These are phyloP conservation scores for Populus hybrid DNA, from an alignment of 441 rosid species.

Conservation along the genomic window DNA sequence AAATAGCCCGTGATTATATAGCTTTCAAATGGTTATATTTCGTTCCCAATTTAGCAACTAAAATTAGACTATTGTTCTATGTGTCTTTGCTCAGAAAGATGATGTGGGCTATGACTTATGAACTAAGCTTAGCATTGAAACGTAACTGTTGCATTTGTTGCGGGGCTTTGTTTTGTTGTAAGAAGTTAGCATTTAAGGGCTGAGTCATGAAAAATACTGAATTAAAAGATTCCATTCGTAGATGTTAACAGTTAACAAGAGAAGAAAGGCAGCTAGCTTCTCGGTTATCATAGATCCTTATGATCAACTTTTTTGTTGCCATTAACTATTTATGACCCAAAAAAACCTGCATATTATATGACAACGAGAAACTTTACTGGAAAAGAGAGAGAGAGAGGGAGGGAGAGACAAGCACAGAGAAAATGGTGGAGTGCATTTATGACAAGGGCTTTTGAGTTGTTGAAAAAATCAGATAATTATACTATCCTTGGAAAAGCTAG, in stretches of 20 bases:
- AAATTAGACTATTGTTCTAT: background rate
- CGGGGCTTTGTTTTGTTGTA: background rate
- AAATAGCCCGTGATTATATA: background rate
- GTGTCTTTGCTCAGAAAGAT: background rate
- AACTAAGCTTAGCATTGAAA: background rate
- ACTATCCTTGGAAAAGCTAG: conserved; percentile 10
- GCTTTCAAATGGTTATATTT: background rate
- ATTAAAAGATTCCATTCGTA: background rate
- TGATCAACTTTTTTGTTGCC: background rate
- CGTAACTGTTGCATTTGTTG: background rate
- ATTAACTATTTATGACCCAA: background rate
- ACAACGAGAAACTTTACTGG: background rate
- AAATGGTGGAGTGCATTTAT: background rate
- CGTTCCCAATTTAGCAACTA: background rate
- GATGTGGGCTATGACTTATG: background rate
- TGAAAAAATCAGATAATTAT: conserved; percentile 6
- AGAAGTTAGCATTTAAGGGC: background rate
- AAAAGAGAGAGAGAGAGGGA: background rate
- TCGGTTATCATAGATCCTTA: background rate
- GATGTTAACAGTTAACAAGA: background rate
- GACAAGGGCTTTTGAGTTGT: background rate
- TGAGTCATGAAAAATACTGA: background rate
- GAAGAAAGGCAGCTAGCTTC: background rate
- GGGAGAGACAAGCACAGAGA: background rate
- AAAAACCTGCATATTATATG: conserved; percentile 1